phyloP scores from a whole-genome alignment of 2,329 filamentous ascomycete genomes.

The Fusarium annulatum region DNA sequence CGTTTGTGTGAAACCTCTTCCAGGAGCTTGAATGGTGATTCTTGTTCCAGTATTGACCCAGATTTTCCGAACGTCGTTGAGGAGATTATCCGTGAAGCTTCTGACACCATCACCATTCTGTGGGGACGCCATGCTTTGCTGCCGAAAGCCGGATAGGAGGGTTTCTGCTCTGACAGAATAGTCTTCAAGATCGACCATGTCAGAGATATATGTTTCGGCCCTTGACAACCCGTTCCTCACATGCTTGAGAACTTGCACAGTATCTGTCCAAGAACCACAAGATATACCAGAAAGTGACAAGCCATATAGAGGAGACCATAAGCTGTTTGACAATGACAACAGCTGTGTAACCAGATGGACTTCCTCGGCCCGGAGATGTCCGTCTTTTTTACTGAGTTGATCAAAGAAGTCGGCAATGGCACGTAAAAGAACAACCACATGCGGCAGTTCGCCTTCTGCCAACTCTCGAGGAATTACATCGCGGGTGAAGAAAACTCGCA shows the following conservation, averaged over 20 bases:
- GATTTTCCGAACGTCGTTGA: constrained; percentile 57
- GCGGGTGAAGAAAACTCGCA: constrained; percentile 51
- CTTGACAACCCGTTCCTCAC: constrained; percentile 29
- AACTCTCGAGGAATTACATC: constrained; percentile 54
- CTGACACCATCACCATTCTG: constrained; percentile 47
- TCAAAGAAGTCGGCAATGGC: constrained; percentile 46
- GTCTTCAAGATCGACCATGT: constrained; percentile 30
- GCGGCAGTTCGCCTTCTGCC: constrained; percentile 47
- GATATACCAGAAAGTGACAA: constrained; percentile 25
- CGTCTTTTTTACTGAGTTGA: constrained; percentile 31
- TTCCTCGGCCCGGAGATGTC: constrained; percentile 36
- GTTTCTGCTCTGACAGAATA: constrained; percentile 25
- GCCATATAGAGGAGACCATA: constrained; percentile 47
- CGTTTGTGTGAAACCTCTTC: constrained; percentile 46
- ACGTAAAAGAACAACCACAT: constrained; percentile 50
- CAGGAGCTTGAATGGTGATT: constrained; percentile 55
- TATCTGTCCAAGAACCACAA: constrained; percentile 33
- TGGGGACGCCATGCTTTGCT: neutral
- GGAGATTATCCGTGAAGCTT: constrained; percentile 56
- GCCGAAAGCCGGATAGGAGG: constrained; percentile 40
- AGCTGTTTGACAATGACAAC: constrained; percentile 44
- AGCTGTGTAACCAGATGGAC: constrained; percentile 47
- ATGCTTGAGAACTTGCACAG: constrained; percentile 27
- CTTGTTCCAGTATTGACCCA: constrained; percentile 53
- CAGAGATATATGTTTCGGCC: constrained; percentile 34